Conservation (phyloP, 1,284 basidiomycete species). For the Naganishia sp. region DNA sequence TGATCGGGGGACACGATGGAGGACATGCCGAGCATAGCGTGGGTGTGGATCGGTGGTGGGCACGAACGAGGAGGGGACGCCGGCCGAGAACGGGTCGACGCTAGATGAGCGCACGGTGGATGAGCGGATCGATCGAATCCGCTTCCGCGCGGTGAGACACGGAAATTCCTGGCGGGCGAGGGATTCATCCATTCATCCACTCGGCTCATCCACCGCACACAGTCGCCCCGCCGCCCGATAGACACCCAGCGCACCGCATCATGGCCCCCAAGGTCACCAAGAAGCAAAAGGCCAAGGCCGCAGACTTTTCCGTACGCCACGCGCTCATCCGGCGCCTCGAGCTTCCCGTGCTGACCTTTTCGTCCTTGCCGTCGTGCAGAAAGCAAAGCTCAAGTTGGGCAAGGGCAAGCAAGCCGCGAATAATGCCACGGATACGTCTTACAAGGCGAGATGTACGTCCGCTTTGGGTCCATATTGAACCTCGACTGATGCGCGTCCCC, state of each 20-base stretch:
- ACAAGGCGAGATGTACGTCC: slow-evolving; percentile 80
- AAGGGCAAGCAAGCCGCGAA: slow-evolving; percentile 81
- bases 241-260: background rate
- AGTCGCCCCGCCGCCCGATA: background rate
- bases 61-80: no score
- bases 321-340: no score
- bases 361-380: slow-evolving; percentile 59
- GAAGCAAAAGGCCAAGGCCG: slow-evolving; percentile 79
- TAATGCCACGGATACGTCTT: slow-evolving; percentile 92
- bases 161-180: background rate
- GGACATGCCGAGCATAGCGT: background rate
- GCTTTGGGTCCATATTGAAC: background rate
- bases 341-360: background rate
- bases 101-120: background rate
- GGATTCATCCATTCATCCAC: background rate
- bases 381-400: slow-evolving; percentile 93
- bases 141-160: background rate
- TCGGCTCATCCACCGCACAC: no score
- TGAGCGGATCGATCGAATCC: background rate
- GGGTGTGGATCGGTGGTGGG: background rate
- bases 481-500: background rate
- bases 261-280: slow-evolving; percentile 78
- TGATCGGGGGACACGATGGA: no score
- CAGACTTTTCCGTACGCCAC: slow-evolving; percentile 74
- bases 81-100: no score